These are phyloP conservation scores for Penicillium sp. DNA, from an alignment of 2,329 filamentous ascomycete species.

Conservation along the genomic window DNA sequence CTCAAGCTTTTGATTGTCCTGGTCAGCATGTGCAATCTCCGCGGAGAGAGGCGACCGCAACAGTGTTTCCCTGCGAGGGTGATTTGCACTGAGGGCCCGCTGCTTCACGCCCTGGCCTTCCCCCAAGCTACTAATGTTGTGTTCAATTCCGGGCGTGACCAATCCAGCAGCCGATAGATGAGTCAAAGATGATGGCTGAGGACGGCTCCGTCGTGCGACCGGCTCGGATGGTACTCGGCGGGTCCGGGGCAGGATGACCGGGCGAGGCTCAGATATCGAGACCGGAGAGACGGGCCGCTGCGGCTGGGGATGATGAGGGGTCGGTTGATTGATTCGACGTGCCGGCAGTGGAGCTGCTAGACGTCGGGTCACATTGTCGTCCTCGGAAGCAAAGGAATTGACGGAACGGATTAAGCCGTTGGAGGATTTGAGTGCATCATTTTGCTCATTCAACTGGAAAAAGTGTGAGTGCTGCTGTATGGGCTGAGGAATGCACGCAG, in stretches of 20 bases:
- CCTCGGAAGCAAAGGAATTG: slow-evolving; percentile 39
- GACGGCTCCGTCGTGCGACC: slow-evolving; percentile 43
- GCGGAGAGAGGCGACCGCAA: slow-evolving; percentile 30
- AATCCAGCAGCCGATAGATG: slow-evolving; percentile 30
- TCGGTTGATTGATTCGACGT: slow-evolving; percentile 21
- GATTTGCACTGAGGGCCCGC: slow-evolving; percentile 29
- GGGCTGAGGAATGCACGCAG: background rate
- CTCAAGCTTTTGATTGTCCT: slow-evolving; percentile 7
- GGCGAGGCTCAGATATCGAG: slow-evolving; percentile 47
- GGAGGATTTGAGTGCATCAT: slow-evolving; percentile 40
- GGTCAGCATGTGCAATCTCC: slow-evolving; percentile 23
- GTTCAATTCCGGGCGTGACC: slow-evolving; percentile 39
- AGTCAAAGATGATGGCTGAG: slow-evolving; percentile 23
- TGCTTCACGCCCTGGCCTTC: slow-evolving; percentile 23
- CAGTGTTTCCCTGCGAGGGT: slow-evolving; percentile 29
- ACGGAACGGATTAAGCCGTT: slow-evolving; percentile 46
- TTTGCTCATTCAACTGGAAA: slow-evolving; percentile 41
- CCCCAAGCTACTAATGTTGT: slow-evolving; percentile 23
- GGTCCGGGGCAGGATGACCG: slow-evolving; percentile 40
- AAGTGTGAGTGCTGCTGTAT: slow-evolving; percentile 5
- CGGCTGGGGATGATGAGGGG: slow-evolving; percentile 36
- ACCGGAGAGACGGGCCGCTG: slow-evolving; percentile 50
- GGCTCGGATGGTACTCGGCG: slow-evolving; percentile 43
- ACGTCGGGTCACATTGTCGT: slow-evolving; percentile 25
- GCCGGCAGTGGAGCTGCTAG: slow-evolving; percentile 19